Evolutionary conservation across 495 filamentous ascomycete species (phyloP).

Genomic region (Penicillium egyptiacum): DNA sequence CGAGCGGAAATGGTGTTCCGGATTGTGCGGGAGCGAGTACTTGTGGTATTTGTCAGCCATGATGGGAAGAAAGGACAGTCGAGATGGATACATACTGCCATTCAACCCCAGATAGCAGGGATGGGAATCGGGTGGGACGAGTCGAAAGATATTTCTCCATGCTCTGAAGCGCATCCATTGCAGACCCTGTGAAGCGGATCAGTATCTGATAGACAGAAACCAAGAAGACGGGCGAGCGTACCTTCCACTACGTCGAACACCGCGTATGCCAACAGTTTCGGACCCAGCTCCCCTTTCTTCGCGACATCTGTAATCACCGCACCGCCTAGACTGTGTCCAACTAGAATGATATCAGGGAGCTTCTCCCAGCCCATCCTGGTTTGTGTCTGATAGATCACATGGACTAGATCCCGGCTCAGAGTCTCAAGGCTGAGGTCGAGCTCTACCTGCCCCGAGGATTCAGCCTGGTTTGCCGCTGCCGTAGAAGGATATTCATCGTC

Average conservation of each 20-base stretch:
- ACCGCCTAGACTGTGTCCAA: constrained; percentile 96
- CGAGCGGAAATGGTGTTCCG: constrained; percentile 77
- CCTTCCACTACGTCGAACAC: constrained; percentile 97
- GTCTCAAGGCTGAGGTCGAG: constrained; percentile 66
- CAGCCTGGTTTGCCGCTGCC: constrained; percentile 16
- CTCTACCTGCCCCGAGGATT: constrained; percentile 37
- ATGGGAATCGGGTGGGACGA: constrained; percentile 75
- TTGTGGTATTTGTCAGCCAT: constrained; percentile 30
- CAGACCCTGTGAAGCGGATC: constrained; percentile 48
- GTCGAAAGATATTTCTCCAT: constrained; percentile 91
- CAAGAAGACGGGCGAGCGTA: constrained; percentile 34
- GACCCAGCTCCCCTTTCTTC: constrained; percentile 61
- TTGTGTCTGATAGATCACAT: constrained; percentile 65
- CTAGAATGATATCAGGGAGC: constrained; percentile 73
- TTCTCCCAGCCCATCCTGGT: constrained; percentile 65
- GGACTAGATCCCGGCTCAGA: constrained; percentile 69
- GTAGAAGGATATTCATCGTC: constrained; percentile 17
- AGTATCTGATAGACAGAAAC: background rate
- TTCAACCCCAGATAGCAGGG: constrained; percentile 75
- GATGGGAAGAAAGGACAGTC: background rate
- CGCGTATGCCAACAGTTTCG: constrained; percentile 74
- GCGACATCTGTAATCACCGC: constrained; percentile 89
- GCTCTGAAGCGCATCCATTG: constrained; percentile 88
- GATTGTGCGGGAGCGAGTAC: constrained; percentile 81
- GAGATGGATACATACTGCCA: constrained; percentile 68